Evolutionary conservation across 1,284 basidiomycete genomes (phyloP).

Genomic region (Sporisorium iseilematis-ciliati): DNA sequence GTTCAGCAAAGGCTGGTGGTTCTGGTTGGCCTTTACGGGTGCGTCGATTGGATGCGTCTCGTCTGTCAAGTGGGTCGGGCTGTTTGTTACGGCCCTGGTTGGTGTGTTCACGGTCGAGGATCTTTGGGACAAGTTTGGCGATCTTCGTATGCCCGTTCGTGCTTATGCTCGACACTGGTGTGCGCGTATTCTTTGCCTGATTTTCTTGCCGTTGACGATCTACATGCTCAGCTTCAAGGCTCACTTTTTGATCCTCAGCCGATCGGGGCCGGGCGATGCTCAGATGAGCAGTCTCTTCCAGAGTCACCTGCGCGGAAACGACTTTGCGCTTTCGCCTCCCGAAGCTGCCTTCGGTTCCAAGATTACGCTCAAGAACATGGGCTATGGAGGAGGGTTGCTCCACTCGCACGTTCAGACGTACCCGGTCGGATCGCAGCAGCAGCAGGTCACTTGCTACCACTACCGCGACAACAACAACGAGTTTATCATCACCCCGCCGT

Average conservation of each 20-base stretch:
- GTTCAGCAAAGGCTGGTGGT: conserved; percentile 95
- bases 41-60: conserved; percentile 94
- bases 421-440: conserved; percentile 91
- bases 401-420: conserved; percentile 97
- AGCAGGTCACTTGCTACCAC: conserved; percentile 99
- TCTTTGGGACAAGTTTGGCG: conserved; percentile 98
- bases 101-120: conserved; percentile 97
- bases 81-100: conserved; percentile 93
- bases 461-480: conserved; percentile 99
- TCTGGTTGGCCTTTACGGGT: conserved; percentile 91
- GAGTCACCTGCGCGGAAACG: conserved; percentile 93
- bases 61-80: conserved; percentile 95
- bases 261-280: conserved; percentile 93
- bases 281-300: conserved; percentile 99
- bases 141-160: conserved; percentile 86
- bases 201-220: conserved; percentile 87
- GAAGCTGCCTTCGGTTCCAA: conserved; percentile 92
- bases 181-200: conserved; percentile 86
- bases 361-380: conserved; percentile 95
- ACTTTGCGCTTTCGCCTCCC: conserved; percentile 77
- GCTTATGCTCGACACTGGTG: conserved; percentile 92
- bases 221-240: conserved; percentile 96
- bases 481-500: conserved; percentile 84
- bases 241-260: conserved; percentile 93
- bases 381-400: conserved; percentile 93